These are phyloP conservation scores for Apostasia ramifera DNA, from an alignment of 106 monocot genomes.

Conservation along the genomic window DNA sequence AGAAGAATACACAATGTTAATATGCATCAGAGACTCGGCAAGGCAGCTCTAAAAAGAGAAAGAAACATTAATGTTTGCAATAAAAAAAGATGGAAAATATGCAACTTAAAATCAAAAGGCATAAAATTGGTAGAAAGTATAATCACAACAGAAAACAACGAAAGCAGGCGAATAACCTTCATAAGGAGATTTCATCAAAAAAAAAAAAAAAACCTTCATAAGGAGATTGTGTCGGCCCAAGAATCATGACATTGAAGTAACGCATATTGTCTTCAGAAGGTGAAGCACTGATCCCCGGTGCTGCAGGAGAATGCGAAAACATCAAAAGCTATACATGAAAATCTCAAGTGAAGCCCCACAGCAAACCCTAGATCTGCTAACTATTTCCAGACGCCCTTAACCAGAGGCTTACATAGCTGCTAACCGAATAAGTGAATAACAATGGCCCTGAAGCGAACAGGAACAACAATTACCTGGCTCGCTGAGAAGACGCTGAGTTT, in stretches of 20 bases:
- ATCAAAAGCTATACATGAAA: background rate
- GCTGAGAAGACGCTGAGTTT: conserved; percentile 93
- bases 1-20: no score
- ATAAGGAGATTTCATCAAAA: no score
- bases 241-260: conserved; percentile 96
- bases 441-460: background rate
- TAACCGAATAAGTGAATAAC: background rate
- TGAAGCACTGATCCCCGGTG: conserved; percentile 94
- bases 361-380: no score
- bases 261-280: conserved; percentile 98
- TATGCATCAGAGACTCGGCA: no score
- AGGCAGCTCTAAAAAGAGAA: no score
- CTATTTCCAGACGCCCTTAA: background rate
- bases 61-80: no score
- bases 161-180: no score
- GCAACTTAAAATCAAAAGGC: no score
- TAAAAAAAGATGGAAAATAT: no score
- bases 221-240: conserved; percentile 88
- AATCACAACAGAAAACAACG: no score
- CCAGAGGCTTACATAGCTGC: background rate
- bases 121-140: no score
- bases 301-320: conserved; percentile 25
- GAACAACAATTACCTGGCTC: conserved; percentile 59
- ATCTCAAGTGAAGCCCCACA: no score
- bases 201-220: conserved; percentile 62